Evolutionary conservation across 805 yeast genomes (phyloP).

Genomic region (Candida boleticola): DNA sequence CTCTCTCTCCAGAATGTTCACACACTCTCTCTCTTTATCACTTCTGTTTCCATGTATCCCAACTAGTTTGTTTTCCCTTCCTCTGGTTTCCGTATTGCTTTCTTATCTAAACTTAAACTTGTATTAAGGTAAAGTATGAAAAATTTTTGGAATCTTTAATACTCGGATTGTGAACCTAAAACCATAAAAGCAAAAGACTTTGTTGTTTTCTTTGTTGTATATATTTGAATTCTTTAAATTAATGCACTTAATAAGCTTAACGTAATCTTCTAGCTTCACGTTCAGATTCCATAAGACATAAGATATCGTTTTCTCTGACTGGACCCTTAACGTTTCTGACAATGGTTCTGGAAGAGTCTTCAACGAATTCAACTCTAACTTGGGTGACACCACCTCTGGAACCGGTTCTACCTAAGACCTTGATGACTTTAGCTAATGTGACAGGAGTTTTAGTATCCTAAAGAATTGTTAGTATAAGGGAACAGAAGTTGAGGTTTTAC

Average conservation of each 20-base stretch:
- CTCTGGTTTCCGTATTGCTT: too few relatives aligned
- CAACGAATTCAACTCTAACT: constrained; percentile 49
- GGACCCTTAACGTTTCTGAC: constrained; percentile 53
- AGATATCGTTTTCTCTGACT: constrained; percentile 76
- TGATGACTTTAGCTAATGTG: constrained; percentile 98
- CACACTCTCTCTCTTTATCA: too few relatives aligned
- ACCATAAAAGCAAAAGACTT: not conserved
- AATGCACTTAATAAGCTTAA: constrained; percentile 37
- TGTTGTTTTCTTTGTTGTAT: not conserved
- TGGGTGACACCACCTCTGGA: constrained; percentile 92
- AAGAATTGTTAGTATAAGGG: constrained; percentile 9
- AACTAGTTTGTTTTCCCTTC: too few relatives aligned
- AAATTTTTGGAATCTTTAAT: too few relatives aligned
- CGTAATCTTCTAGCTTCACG: constrained; percentile 98
- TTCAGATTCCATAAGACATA: constrained; percentile 99
- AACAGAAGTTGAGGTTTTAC: too few relatives aligned
- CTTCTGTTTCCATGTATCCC: too few relatives aligned
- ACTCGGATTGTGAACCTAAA: not conserved
- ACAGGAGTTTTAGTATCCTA: constrained; percentile 81
- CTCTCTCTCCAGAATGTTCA: too few relatives aligned
- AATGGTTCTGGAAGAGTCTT: constrained; percentile 47
- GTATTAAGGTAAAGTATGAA: not conserved
- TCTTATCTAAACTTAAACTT: constrained; percentile 1
- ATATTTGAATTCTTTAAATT: not conserved
- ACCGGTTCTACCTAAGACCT: constrained; percentile 99